A percentile compares a stretch with the other conserved stretches of the same genome.
phyloP scores from a whole-genome alignment of 208 protist genomes.

The Trypanosoma cruzi region DNA sequence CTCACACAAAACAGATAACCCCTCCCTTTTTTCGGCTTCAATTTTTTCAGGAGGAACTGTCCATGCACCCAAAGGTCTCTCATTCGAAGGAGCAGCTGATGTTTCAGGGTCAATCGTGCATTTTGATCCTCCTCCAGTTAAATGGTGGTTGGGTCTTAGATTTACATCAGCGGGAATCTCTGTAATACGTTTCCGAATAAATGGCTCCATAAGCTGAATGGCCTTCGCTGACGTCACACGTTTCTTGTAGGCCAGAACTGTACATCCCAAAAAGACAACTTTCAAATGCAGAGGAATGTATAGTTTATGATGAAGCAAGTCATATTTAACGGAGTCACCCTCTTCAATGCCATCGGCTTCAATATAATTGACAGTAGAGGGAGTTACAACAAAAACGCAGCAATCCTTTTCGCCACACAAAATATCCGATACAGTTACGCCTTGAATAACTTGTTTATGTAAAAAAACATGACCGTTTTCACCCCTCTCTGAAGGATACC shows the following conservation, averaged over 20 bases:
- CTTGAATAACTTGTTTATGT: slow-evolving; percentile 44
- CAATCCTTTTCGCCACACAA: slow-evolving; percentile 62
- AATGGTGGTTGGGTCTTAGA: slow-evolving; percentile 53
- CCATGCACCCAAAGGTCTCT: neutral
- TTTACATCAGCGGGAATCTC: slow-evolving; percentile 43
- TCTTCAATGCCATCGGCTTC: slow-evolving; percentile 29
- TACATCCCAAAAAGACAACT: slow-evolving; percentile 72
- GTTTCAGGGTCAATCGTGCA: slow-evolving; percentile 2
- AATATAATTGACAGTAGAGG: slow-evolving; percentile 39
- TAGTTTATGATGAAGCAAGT: slow-evolving; percentile 86
- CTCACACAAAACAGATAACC: slow-evolving; percentile 50
- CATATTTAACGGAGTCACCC: slow-evolving; percentile 35
- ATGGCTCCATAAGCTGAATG: slow-evolving; percentile 52
- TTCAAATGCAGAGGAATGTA: slow-evolving; percentile 82
- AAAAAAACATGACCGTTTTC: slow-evolving; percentile 36
- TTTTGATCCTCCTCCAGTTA: slow-evolving; percentile 13
- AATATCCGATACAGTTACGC: slow-evolving; percentile 66
- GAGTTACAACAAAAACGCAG: slow-evolving; percentile 67
- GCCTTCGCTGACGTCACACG: slow-evolving; percentile 28
- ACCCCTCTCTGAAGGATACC: slow-evolving; percentile 47
- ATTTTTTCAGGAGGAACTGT: neutral
- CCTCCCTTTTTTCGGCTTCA: slow-evolving; percentile 7
- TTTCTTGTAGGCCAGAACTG: slow-evolving; percentile 50
- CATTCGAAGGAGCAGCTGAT: neutral
- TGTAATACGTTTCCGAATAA: slow-evolving; percentile 57